Evolutionary conservation across 805 yeast genomes (phyloP).

Genomic region (Wickerhamomyces silvicola): DNA sequence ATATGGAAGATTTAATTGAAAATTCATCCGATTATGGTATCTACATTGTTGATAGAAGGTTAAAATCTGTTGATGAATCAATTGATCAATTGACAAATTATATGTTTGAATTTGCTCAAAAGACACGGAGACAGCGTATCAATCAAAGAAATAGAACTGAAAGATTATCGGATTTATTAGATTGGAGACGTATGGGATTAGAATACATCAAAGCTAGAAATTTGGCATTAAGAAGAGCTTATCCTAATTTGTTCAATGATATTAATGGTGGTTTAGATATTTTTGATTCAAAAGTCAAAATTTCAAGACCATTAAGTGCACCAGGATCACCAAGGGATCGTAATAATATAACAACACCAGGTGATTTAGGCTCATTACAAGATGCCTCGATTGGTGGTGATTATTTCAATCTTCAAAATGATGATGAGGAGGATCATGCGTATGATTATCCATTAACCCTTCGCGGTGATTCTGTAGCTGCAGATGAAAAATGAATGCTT

Average conservation of each 20-base stretch:
- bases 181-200: constrained; percentile 97
- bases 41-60: constrained; percentile 91
- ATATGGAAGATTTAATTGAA: constrained; percentile 96
- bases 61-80: constrained; percentile 87
- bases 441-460: constrained; percentile 40
- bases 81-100: constrained; percentile 83
- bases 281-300: constrained; percentile 50
- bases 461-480: constrained; percentile 43
- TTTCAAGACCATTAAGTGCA: constrained; percentile 89
- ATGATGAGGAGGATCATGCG: constrained; percentile 37
- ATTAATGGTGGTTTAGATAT: constrained; percentile 11
- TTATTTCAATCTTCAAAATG: constrained; percentile 48
- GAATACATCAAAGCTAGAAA: constrained; percentile 95
- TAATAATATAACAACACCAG: constrained; percentile 87
- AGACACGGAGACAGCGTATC: constrained; percentile 94
- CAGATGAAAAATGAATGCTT: constrained; percentile 9
- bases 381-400: constrained; percentile 83
- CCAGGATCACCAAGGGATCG: constrained; percentile 91
- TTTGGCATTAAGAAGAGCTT: constrained; percentile 86
- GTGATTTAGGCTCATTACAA: constrained; percentile 94
- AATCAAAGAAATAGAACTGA: constrained; percentile 97
- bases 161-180: constrained; percentile 83
- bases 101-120: constrained; percentile 83
- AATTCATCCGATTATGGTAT: constrained; percentile 94
- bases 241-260: constrained; percentile 69